These are phyloP conservation scores for Pyricularia sp. DNA, from an alignment of 2,329 filamentous ascomycete species.

Conservation along the genomic window DNA sequence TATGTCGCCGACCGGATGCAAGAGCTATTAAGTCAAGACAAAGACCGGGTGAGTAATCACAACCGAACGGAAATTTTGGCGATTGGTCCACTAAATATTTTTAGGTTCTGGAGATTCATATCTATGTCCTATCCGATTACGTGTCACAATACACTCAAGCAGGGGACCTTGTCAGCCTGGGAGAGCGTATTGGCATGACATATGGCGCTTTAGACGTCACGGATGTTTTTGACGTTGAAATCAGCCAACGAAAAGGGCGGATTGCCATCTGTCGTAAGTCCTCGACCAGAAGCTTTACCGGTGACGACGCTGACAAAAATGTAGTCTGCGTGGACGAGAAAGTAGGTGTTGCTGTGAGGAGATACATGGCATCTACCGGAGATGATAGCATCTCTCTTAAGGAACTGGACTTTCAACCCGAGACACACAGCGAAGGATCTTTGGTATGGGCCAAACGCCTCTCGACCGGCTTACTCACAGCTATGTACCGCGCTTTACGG, in stretches of 20 bases:
- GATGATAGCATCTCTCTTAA: neutral
- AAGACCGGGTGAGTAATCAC: neutral
- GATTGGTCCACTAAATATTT: neutral
- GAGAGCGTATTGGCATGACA: neutral
- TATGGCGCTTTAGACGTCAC: neutral
- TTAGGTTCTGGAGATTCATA: neutral
- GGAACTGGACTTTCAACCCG: neutral
- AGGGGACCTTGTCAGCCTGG: neutral
- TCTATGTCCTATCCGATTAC: neutral
- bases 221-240: neutral
- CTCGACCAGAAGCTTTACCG: neutral
- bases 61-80: neutral
- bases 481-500: neutral
- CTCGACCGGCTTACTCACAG: neutral
- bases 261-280: neutral
- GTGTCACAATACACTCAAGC: neutral
- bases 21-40: neutral
- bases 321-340: neutral
- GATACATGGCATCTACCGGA: neutral
- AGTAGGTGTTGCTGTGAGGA: neutral
- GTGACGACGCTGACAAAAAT: neutral
- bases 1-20: neutral
- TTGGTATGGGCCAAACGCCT: neutral
- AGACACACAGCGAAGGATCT: neutral
- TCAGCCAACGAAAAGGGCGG: neutral